Evolutionary conservation across 2,329 filamentous ascomycete species (phyloP).

Genomic region (Colletotrichum shisoi): DNA sequence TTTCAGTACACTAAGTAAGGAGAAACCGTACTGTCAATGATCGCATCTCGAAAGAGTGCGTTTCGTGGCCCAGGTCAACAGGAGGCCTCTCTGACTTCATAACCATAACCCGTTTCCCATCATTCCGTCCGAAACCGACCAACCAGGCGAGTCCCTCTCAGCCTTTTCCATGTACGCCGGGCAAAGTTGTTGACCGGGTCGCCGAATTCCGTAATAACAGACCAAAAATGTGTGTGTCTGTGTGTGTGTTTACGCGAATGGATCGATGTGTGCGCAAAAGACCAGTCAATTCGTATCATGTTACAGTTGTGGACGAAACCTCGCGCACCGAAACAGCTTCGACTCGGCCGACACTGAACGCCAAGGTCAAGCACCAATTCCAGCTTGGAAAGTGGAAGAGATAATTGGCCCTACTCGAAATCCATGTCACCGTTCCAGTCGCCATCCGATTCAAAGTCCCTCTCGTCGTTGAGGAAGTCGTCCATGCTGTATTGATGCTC

Average conservation of each 20-base stretch:
- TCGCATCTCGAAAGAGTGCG: neutral
- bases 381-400: neutral
- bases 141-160: slow-evolving; percentile 17
- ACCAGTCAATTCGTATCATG: neutral
- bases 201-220: neutral
- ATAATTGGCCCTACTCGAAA: slow-evolving; percentile 52
- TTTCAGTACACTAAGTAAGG: neutral
- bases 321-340: neutral
- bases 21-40: neutral
- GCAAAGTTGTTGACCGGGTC: neutral
- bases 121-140: slow-evolving; percentile 6
- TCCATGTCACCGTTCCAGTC: slow-evolving; percentile 67
- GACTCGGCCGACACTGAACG: neutral
- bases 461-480: slow-evolving; percentile 70
- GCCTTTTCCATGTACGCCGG: slow-evolving; percentile 4
- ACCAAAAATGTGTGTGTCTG: neutral
- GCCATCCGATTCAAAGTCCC: slow-evolving; percentile 63
- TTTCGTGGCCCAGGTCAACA: neutral
- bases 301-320: neutral
- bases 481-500: slow-evolving; percentile 74
- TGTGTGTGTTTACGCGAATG: neutral
- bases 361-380: neutral
- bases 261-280: neutral
- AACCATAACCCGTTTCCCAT: neutral
- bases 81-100: neutral